Evolutionary conservation across 2,329 filamentous ascomycete genomes (phyloP).

Genomic region (Aspergillus fischeri): DNA sequence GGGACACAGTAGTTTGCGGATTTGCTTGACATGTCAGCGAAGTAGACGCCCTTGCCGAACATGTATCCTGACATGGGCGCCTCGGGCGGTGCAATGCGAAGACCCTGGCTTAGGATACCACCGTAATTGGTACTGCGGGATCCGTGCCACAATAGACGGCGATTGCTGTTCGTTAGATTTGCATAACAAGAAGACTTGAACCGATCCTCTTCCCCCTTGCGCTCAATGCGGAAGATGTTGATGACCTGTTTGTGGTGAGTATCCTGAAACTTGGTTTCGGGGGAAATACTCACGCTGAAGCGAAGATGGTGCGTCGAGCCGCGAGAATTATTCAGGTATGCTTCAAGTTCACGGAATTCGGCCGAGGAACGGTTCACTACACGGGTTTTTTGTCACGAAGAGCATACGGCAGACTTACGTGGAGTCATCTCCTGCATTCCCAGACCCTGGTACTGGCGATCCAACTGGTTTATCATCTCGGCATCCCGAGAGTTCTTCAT

Average conservation of each 20-base stretch:
- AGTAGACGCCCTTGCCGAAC: constrained; percentile 87
- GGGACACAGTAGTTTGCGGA: constrained; percentile 72
- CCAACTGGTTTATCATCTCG: constrained; percentile 59
- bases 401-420: constrained; percentile 24
- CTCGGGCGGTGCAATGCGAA: constrained; percentile 78
- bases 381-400: neutral
- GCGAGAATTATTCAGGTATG: constrained; percentile 64
- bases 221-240: constrained; percentile 79
- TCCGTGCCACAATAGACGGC: constrained; percentile 82
- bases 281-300: constrained; percentile 27
- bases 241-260: constrained; percentile 45
- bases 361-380: constrained; percentile 50
- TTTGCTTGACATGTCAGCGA: constrained; percentile 81
- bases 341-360: constrained; percentile 63
- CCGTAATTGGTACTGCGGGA: constrained; percentile 79
- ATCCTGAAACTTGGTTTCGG: neutral
- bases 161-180: constrained; percentile 55
- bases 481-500: constrained; percentile 63
- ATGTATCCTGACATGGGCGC: constrained; percentile 78
- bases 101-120: constrained; percentile 80
- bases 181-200: constrained; percentile 58
- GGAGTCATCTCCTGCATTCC: constrained; percentile 72
- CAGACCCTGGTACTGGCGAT: constrained; percentile 68
- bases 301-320: constrained; percentile 61
- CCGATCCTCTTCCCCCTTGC: constrained; percentile 65